phyloP scores from a whole-genome alignment of 1,284 basidiomycete genomes.

The Cryptococcus depauperatus region DNA sequence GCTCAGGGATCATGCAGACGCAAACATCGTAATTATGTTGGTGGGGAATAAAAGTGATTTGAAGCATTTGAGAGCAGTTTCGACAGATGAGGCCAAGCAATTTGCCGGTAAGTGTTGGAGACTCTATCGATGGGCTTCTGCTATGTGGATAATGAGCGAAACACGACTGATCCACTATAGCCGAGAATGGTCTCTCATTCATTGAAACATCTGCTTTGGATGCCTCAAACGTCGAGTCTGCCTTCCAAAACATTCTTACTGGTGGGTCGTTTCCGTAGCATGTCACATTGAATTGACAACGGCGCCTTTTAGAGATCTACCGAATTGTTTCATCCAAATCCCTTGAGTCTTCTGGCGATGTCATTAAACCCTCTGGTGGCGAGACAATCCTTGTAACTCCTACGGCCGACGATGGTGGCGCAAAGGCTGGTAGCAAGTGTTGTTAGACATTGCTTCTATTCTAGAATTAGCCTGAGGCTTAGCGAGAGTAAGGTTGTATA shows the following conservation, averaged over 20 bases:
- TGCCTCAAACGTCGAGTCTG: slow-evolving; percentile 92
- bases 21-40: slow-evolving; percentile 90
- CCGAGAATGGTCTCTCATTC: slow-evolving; percentile 81
- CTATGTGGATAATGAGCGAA: background rate
- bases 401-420: slow-evolving; percentile 44
- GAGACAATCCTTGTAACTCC: slow-evolving; percentile 70
- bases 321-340: slow-evolving; percentile 84
- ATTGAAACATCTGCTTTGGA: slow-evolving; percentile 99
- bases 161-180: slow-evolving; percentile 33
- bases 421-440: slow-evolving; percentile 44
- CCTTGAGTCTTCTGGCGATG: slow-evolving; percentile 68
- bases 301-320: slow-evolving; percentile 66
- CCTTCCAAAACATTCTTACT: slow-evolving; percentile 94
- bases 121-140: background rate
- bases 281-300: background rate
- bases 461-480: background rate
- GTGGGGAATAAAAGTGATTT: slow-evolving; percentile 97
- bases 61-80: slow-evolving; percentile 91
- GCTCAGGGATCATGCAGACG: slow-evolving; percentile 85
- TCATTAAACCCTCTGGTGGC: slow-evolving; percentile 60
- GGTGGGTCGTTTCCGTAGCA: slow-evolving; percentile 53
- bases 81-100: slow-evolving; percentile 81
- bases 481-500: background rate
- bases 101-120: slow-evolving; percentile 61
- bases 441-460: slow-evolving; percentile 26